Evolutionary conservation across 2,329 filamentous ascomycete species (phyloP).

Genomic region (Fusarium sp.): DNA sequence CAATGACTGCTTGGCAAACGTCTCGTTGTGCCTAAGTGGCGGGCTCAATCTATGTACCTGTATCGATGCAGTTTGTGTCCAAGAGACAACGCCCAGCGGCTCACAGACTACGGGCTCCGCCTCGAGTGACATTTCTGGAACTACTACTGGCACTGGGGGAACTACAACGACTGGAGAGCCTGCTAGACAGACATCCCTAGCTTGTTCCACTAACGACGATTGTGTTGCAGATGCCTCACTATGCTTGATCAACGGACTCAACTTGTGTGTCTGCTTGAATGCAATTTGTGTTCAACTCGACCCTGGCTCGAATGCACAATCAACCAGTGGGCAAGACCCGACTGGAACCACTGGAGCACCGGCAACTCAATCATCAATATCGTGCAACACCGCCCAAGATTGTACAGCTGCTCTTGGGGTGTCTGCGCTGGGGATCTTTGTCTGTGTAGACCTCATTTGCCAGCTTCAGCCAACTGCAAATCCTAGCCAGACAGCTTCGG

Average conservation of each 20-base stretch:
- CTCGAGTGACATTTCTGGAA: background rate
- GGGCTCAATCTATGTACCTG: conserved; percentile 9
- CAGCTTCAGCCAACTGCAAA: conserved; percentile 2
- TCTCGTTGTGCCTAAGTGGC: background rate
- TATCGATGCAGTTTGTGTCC: conserved; percentile 14
- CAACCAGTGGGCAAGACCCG: background rate
- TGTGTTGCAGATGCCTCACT: background rate
- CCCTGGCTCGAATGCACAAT: background rate
- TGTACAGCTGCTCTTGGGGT: conserved; percentile 11
- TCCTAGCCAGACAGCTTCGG: background rate
- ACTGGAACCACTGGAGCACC: background rate
- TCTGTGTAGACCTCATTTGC: conserved; percentile 13
- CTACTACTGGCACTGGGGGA: background rate
- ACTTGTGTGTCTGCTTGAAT: background rate
- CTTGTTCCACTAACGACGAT: conserved; percentile 1
- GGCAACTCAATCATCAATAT: background rate
- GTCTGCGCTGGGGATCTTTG: conserved; percentile 6
- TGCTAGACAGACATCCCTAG: background rate
- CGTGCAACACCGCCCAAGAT: background rate
- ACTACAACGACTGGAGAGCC: background rate
- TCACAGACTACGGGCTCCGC: background rate
- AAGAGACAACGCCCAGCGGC: background rate
- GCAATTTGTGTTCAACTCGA: background rate
- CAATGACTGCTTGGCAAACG: conserved; percentile 4
- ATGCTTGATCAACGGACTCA: background rate